Evolutionary conservation across 192 early-diverging fungal genomes (phyloP), one percentile per base, ranked within the genome.

Genomic region (Coemansia sp.): DNA sequence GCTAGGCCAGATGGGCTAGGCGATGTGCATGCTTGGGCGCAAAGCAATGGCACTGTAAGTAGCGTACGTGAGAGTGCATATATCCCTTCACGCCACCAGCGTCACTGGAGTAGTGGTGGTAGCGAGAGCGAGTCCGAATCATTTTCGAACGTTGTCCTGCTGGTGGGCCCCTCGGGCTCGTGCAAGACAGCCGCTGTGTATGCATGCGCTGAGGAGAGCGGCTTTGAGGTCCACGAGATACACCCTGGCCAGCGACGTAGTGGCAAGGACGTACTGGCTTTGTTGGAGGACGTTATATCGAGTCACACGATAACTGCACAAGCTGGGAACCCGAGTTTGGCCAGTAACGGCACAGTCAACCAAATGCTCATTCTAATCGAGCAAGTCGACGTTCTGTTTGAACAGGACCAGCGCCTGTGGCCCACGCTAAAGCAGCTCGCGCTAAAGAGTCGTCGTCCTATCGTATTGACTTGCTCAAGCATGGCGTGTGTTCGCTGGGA

Each of bases 351-450:
- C 2, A 16, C 63, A 8, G 63, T 75, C 46, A 83, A 66, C 63
- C 88, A 92, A 59, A 84, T 89, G 62, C 72, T 95, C 37, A 86
- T 95, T 24, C 73, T 95, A n/a, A 78, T 95, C 29, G 94, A 95
- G 68, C 90, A 95, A 36, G 89, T 89, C 1, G 94, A 95, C 68
- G 76, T 94, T 13, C 66, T 94, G 6, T 93, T 88, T 85, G 90
- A 94, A 37, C 87, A 90, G 29, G 94, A 95, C 67, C 89, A 88
- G 44, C 89, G 90, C 3, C 89, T 94, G 39, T 93, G 93, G 91
- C 68, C 85, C 1, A 88, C 87, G 1, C 84, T 95, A 10, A 83
- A 85, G 60, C 82, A 86, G 44, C 70, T 95, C 35, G 84, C 91
- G 16, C 81, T 87, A 41, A 89, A 85, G 48, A 91, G 88, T 76